Evolutionary conservation across 495 filamentous ascomycete genomes (phyloP).

Genomic region (Daldinia decipiens): DNA sequence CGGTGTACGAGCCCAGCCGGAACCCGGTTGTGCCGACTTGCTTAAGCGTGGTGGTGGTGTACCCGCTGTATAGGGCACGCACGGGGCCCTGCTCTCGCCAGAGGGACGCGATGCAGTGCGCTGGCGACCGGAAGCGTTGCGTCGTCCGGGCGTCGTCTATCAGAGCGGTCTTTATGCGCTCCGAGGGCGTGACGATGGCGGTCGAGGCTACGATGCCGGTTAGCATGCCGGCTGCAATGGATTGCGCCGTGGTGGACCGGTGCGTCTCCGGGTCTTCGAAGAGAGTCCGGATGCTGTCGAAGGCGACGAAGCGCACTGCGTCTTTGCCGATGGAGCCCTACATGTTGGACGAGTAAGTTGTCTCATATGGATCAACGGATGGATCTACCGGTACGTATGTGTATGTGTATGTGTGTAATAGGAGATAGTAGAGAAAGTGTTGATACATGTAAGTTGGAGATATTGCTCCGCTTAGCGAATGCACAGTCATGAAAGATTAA

Average conservation of each 20-base stretch:
- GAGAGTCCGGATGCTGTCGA: slow-evolving; percentile 70
- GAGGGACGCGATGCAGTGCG: slow-evolving; percentile 63
- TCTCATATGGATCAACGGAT: not conserved
- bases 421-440: not conserved
- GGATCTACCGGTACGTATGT: not conserved
- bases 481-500: not conserved
- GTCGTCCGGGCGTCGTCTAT: slow-evolving; percentile 70
- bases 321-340: slow-evolving; percentile 67
- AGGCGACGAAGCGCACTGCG: slow-evolving; percentile 71
- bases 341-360: not conserved
- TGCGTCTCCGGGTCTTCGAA: slow-evolving; percentile 68
- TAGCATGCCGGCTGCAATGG: slow-evolving; percentile 69
- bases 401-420: not conserved
- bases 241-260: slow-evolving; percentile 62
- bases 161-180: slow-evolving; percentile 74
- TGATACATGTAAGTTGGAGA: not conserved
- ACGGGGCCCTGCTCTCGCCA: slow-evolving; percentile 59
- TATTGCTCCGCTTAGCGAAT: not conserved
- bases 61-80: slow-evolving; percentile 68
- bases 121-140: slow-evolving; percentile 60
- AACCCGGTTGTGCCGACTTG: slow-evolving; percentile 72
- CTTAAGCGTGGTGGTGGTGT: slow-evolving; percentile 72
- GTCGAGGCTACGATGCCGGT: slow-evolving; percentile 69
- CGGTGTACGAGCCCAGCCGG: slow-evolving; percentile 73
- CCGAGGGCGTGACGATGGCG: slow-evolving; percentile 70